These are phyloP conservation scores for Xylaria sp. DNA, from an alignment of 2,329 filamentous ascomycete genomes.

Conservation along the genomic window DNA sequence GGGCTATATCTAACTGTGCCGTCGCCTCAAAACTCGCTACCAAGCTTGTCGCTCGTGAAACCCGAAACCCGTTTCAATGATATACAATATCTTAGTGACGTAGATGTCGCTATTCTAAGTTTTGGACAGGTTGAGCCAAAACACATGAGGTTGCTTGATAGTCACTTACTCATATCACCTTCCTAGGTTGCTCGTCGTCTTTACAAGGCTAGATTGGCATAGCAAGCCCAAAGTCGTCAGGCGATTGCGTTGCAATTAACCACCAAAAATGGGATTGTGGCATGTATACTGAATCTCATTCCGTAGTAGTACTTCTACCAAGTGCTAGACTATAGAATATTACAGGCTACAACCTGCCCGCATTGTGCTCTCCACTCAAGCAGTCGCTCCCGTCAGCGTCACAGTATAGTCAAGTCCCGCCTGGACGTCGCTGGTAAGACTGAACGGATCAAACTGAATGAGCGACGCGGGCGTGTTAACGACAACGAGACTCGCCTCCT, in stretches of 20 bases:
- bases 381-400: slow-evolving; percentile 43
- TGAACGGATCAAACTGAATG: slow-evolving; percentile 58
- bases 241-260: neutral
- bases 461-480: slow-evolving; percentile 60
- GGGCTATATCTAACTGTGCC: neutral
- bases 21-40: neutral
- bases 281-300: neutral
- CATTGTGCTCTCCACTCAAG: slow-evolving; percentile 20
- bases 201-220: neutral
- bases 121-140: neutral
- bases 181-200: neutral
- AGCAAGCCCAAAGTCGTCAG: neutral
- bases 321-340: neutral
- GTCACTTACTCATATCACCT: neutral
- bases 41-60: neutral
- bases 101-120: neutral
- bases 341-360: neutral
- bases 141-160: neutral
- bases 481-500: slow-evolving; percentile 59
- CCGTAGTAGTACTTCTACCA: neutral
- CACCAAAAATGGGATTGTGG: neutral
- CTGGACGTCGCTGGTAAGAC: slow-evolving; percentile 52
- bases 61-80: neutral
- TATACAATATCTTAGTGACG: neutral
- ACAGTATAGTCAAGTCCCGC: slow-evolving; percentile 54